Percentiles rank a stretch among this genome's conserved stretches.
phyloP scores from a whole-genome alignment of 129 eudicot species.

The Solidago caesia region DNA sequence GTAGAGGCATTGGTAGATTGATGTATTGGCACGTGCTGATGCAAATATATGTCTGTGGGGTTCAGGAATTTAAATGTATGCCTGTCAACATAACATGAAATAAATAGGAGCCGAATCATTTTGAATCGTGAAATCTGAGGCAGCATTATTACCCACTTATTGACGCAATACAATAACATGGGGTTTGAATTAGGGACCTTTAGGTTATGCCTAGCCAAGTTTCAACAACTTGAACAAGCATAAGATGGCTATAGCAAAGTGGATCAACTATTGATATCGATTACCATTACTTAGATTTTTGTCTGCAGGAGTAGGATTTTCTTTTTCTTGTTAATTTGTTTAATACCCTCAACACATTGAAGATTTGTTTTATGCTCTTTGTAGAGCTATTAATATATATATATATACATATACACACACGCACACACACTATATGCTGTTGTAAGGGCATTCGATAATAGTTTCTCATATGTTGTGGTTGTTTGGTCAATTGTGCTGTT shows the following conservation, averaged over 20 bases:
- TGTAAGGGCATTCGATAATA: background rate
- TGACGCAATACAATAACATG: background rate
- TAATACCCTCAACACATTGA: background rate
- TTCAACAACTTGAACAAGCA: background rate
- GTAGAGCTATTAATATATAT: background rate
- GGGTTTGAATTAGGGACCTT: background rate
- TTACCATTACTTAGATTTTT: background rate
- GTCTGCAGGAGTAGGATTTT: background rate
- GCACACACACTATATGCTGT: background rate
- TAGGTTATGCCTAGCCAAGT: background rate
- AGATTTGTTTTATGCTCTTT: background rate
- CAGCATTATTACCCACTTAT: no score
- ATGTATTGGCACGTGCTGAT: no score
- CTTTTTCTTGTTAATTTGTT: background rate
- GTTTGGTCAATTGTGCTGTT: slow-evolving; percentile 1
- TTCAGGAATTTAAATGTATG: no score
- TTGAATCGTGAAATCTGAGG: no score
- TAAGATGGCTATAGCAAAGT: background rate
- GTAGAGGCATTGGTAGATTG: no score
- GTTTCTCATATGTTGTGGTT: slow-evolving; percentile 14
- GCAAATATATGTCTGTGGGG: no score
- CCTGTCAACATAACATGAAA: no score
- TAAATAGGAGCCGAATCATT: no score
- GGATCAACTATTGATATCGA: background rate
- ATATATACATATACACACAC: no score